Conservation (phyloP, 2,329 filamentous ascomycete species). For the Fusarium foetens region DNA sequence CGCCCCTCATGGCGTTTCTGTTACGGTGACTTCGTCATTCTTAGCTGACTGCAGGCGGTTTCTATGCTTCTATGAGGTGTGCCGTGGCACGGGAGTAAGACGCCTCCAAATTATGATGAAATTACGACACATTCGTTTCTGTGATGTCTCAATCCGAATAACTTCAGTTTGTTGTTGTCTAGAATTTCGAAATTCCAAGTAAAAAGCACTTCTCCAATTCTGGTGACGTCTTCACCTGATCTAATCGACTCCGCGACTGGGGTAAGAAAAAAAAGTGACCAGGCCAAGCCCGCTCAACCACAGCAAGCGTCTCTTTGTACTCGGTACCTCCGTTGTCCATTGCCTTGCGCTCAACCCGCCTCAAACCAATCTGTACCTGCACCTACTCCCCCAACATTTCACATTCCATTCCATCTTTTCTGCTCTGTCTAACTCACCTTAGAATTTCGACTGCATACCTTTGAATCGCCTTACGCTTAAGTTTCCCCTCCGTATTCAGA, state of each 20-base stretch:
- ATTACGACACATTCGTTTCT: neutral
- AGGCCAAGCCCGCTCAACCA: slow-evolving; percentile 21
- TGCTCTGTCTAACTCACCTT: slow-evolving; percentile 4
- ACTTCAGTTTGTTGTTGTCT: neutral
- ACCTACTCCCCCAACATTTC: slow-evolving; percentile 33
- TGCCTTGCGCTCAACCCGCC: slow-evolving; percentile 15
- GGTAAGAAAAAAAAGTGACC: slow-evolving; percentile 15
- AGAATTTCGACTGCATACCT: slow-evolving; percentile 24
- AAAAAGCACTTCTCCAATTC: slow-evolving; percentile 1
- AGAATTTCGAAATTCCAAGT: neutral
- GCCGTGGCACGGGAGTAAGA: slow-evolving; percentile 7
- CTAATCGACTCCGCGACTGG: slow-evolving; percentile 13
- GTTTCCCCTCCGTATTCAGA: slow-evolving; percentile 6
- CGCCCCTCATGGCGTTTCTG: slow-evolving; percentile 21
- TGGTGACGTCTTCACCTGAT: slow-evolving; percentile 38
- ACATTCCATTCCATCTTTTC: slow-evolving; percentile 30
- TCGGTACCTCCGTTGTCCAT: slow-evolving; percentile 21
- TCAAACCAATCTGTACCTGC: slow-evolving; percentile 16
- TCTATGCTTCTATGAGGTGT: slow-evolving; percentile 6
- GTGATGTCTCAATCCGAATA: neutral
- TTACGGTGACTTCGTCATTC: slow-evolving; percentile 32
- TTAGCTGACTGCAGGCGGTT: slow-evolving; percentile 6
- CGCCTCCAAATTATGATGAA: slow-evolving; percentile 3
- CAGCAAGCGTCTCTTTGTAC: slow-evolving; percentile 28
- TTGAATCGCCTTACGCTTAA: neutral